Evolutionary conservation across 2,329 filamentous ascomycete species (phyloP).

Genomic region (Metarhizium guizhouense): DNA sequence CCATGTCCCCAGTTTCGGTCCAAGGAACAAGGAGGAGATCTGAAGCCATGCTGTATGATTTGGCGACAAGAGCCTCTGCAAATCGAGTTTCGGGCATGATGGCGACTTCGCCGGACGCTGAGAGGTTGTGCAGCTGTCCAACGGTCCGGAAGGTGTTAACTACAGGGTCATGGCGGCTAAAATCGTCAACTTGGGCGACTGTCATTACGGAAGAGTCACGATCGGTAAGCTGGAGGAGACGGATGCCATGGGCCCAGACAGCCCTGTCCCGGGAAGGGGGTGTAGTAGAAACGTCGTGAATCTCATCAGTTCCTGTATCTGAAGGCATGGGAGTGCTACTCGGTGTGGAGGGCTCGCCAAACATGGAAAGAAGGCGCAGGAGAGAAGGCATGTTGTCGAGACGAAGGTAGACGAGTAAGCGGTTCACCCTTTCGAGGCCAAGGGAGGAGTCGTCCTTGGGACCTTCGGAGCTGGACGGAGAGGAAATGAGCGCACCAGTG

Average conservation of each 20-base stretch:
- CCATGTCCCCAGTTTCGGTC: constrained; percentile 72
- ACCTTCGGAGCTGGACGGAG: constrained; percentile 8
- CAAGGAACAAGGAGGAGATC: constrained; percentile 81
- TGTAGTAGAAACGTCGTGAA: constrained; percentile 4
- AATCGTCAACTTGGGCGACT: constrained; percentile 72
- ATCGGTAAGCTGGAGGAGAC: constrained; percentile 79
- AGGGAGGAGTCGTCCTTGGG: background rate
- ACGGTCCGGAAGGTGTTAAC: constrained; percentile 88
- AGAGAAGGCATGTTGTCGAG: constrained; percentile 76
- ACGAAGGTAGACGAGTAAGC: constrained; percentile 71
- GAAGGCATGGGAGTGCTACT: constrained; percentile 2
- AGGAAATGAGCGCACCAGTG: constrained; percentile 14
- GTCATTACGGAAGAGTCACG: constrained; percentile 95
- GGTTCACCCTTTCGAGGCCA: constrained; percentile 35
- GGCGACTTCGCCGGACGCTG: constrained; percentile 72
- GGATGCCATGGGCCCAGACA: constrained; percentile 72
- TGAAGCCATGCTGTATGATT: constrained; percentile 59
- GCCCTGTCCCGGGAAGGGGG: constrained; percentile 2
- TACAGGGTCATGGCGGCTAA: constrained; percentile 66
- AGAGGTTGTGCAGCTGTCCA: constrained; percentile 73
- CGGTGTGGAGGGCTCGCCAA: constrained; percentile 42
- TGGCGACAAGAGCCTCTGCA: constrained; percentile 64
- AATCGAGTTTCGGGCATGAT: constrained; percentile 72
- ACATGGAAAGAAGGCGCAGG: constrained; percentile 72
- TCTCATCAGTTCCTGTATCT: constrained; percentile 8